These are phyloP conservation scores for Ceratocystis ficicola DNA, from an alignment of 2,329 filamentous ascomycete species.

Conservation along the genomic window DNA sequence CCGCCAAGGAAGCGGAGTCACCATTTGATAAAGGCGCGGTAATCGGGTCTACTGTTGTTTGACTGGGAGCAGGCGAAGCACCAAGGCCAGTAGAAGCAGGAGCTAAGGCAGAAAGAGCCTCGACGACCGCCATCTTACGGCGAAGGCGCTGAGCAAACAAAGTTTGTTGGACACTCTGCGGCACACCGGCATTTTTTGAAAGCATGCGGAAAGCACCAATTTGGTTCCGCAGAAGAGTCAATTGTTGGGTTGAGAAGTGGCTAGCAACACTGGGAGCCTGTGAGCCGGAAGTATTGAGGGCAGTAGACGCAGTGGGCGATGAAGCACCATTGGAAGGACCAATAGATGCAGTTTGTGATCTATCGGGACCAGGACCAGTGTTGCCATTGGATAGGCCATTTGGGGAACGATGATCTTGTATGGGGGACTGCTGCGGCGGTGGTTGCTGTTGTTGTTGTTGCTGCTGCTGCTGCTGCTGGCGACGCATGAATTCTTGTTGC, in stretches of 20 bases:
- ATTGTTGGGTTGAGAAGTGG: constrained; percentile 66
- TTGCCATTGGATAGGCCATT: constrained; percentile 20
- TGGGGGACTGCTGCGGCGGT: constrained; percentile 24
- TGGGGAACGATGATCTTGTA: constrained; percentile 26
- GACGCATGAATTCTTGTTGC: constrained; percentile 32
- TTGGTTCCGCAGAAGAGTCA: constrained; percentile 67
- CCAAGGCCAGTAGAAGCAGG: constrained; percentile 23
- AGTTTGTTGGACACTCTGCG: constrained; percentile 64
- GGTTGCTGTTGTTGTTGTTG: constrained; percentile 36
- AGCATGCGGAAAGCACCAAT: constrained; percentile 86
- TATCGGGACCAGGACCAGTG: constrained; percentile 23
- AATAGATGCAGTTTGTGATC: constrained; percentile 8
- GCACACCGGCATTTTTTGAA: constrained; percentile 74
- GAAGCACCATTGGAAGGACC: constrained; percentile 15
- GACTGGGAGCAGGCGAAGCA: constrained; percentile 25
- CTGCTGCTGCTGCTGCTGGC: constrained; percentile 37
- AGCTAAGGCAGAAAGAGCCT: constrained; percentile 31
- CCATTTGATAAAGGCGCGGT: constrained; percentile 18
- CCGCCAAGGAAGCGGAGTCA: constrained; percentile 25
- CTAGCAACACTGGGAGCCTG: constrained; percentile 30
- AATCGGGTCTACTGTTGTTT: constrained; percentile 23
- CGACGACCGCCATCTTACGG: constrained; percentile 37
- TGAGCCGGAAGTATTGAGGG: constrained; percentile 24
- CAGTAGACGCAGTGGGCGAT: constrained; percentile 21
- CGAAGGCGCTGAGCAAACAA: constrained; percentile 66